These are phyloP conservation scores for Sclerospora graminicola DNA, from an alignment of 352 stramenopile species.

Conservation along the genomic window DNA sequence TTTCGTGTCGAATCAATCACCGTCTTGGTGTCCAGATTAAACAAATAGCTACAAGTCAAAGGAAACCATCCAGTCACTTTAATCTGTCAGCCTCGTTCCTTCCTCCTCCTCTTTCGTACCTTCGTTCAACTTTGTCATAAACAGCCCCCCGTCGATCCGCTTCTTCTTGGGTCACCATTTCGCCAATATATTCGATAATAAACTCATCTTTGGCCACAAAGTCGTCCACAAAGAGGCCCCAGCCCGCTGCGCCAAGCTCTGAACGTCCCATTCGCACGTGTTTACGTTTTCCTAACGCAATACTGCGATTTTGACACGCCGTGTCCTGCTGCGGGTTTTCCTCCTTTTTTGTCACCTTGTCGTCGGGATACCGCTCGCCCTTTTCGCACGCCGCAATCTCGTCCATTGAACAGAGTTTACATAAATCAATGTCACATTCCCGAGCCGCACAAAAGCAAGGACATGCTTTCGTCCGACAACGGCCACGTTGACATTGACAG, in stretches of 20 bases:
- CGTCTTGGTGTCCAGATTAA: slow-evolving; percentile 89
- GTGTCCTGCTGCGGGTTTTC: slow-evolving; percentile 17
- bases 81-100: not conserved
- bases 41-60: slow-evolving; percentile 73
- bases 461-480: slow-evolving; percentile 82
- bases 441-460: slow-evolving; percentile 84
- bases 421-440: slow-evolving; percentile 92
- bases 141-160: slow-evolving; percentile 81
- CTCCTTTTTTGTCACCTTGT: slow-evolving; percentile 5
- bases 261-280: slow-evolving; percentile 74
- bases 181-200: slow-evolving; percentile 92
- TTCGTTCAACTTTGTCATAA: slow-evolving; percentile 84
- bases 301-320: slow-evolving; percentile 62
- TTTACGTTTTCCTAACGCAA: slow-evolving; percentile 41
- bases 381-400: slow-evolving; percentile 23
- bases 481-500: slow-evolving; percentile 77
- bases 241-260: slow-evolving; percentile 71
- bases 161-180: slow-evolving; percentile 88
- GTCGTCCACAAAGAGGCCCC: slow-evolving; percentile 88
- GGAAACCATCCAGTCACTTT: not conserved
- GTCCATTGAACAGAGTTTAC: slow-evolving; percentile 59
- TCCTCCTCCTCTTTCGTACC: slow-evolving; percentile 13
- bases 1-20: slow-evolving; percentile 90
- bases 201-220: slow-evolving; percentile 88
- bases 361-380: slow-evolving; percentile 8